These are phyloP conservation scores for Cryphonectria parasitica DNA, from an alignment of 2,329 filamentous ascomycete genomes.

Conservation along the genomic window DNA sequence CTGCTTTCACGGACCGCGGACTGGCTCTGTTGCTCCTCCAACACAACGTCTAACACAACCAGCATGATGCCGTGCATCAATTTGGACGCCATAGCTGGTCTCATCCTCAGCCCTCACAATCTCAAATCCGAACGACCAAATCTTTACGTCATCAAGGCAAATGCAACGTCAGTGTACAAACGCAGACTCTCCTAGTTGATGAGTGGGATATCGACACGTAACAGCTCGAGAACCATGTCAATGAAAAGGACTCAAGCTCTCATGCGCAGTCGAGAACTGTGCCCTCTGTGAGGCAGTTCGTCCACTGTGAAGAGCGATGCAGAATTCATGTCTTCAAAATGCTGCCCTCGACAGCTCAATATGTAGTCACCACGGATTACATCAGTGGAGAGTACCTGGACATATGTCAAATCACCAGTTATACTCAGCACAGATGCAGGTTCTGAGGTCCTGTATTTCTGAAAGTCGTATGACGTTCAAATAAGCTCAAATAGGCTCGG, in stretches of 20 bases:
- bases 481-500: neutral
- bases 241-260: too few species aligned
- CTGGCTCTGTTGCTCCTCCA: neutral
- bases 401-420: neutral
- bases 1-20: neutral
- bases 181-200: neutral
- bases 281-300: too few species aligned
- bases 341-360: too few species aligned
- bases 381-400: neutral
- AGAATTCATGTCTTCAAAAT: too few species aligned
- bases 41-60: neutral
- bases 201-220: neutral
- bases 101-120: too few species aligned
- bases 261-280: too few species aligned
- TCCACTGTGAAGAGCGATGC: too few species aligned
- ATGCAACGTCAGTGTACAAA: neutral
- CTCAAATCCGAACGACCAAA: neutral
- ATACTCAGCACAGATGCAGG: neutral
- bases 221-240: neutral
- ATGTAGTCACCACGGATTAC: too few species aligned
- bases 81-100: neutral
- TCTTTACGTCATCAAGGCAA: neutral
- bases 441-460: neutral
- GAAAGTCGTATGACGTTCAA: neutral
- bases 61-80: neutral